phyloP scores from a whole-genome alignment of 2,329 filamentous ascomycete species.

The Thermoascus crustaceus region DNA sequence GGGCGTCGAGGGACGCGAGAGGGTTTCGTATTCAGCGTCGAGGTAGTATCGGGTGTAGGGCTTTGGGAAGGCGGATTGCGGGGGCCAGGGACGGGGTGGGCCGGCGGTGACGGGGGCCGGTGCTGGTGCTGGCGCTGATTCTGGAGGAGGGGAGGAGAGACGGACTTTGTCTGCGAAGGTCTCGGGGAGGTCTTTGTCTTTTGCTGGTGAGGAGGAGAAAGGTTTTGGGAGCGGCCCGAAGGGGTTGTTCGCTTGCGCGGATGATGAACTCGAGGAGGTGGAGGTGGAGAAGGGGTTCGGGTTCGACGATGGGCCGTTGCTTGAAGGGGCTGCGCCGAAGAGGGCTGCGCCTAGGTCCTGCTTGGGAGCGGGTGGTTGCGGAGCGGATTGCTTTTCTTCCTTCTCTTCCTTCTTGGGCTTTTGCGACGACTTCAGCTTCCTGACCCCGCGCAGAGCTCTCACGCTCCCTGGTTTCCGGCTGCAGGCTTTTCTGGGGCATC shows the following conservation, averaged over 20 bases:
- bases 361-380: slow-evolving; percentile 13
- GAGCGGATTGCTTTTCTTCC: slow-evolving; percentile 7
- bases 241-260: slow-evolving; percentile 43
- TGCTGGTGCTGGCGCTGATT: slow-evolving; percentile 18
- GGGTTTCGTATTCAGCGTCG: slow-evolving; percentile 86
- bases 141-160: slow-evolving; percentile 36
- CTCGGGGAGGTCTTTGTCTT: slow-evolving; percentile 58
- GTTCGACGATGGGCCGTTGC: slow-evolving; percentile 27
- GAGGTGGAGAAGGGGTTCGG: slow-evolving; percentile 50
- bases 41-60: slow-evolving; percentile 72
- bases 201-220: slow-evolving; percentile 34
- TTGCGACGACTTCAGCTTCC: slow-evolving; percentile 34
- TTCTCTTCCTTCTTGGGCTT: slow-evolving; percentile 14
- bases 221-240: slow-evolving; percentile 48
- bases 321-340: slow-evolving; percentile 46
- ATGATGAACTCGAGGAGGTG: slow-evolving; percentile 25
- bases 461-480: slow-evolving; percentile 76
- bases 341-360: slow-evolving; percentile 49
- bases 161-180: slow-evolving; percentile 66
- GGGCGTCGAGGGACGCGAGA: slow-evolving; percentile 51
- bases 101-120: slow-evolving; percentile 27
- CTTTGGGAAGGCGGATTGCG: slow-evolving; percentile 52
- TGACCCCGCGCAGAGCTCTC: slow-evolving; percentile 62
- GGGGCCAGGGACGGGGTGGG: slow-evolving; percentile 67
- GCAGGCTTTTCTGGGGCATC: slow-evolving; percentile 69